Conservation (phyloP, 2,329 filamentous ascomycete genomes). For the Lecanoromycetidae sp. region DNA sequence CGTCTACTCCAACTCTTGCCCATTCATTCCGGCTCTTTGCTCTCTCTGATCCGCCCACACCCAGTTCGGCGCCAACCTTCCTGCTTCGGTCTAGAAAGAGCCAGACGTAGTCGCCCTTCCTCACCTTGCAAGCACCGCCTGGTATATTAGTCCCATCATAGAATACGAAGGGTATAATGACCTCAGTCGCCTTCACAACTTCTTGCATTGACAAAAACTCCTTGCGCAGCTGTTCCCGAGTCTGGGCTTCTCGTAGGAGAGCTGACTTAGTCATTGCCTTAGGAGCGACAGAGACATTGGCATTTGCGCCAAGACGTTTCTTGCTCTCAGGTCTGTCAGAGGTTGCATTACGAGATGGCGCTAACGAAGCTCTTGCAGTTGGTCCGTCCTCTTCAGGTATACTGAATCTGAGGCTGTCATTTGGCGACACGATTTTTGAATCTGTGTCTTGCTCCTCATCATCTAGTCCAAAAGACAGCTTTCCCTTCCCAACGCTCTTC, state of each 20-base stretch:
- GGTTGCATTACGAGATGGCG: constrained; percentile 16
- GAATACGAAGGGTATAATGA: constrained; percentile 88
- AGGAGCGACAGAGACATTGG: constrained; percentile 51
- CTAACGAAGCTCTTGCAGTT: constrained; percentile 14
- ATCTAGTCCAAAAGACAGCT: constrained; percentile 49
- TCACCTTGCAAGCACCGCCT: constrained; percentile 70
- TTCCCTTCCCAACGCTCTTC: constrained; percentile 42
- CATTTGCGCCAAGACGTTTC: constrained; percentile 48
- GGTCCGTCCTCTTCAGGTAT: constrained; percentile 25
- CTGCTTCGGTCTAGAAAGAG: constrained; percentile 82
- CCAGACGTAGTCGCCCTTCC: constrained; percentile 90
- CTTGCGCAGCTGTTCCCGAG: constrained; percentile 60
- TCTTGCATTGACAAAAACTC: constrained; percentile 78
- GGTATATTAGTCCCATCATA: constrained; percentile 89
- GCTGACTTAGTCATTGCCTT: constrained; percentile 66
- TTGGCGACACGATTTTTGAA: constrained; percentile 27
- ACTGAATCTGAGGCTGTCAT: constrained; percentile 30
- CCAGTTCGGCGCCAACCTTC: constrained; percentile 75
- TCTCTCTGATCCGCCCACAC: constrained; percentile 50
- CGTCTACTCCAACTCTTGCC: constrained; percentile 88
- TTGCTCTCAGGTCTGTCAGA: constrained; percentile 32
- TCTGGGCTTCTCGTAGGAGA: constrained; percentile 64
- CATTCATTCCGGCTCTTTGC: constrained; percentile 64
- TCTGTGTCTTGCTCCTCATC: constrained; percentile 43
- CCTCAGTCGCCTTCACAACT: constrained; percentile 75